phyloP scores from a whole-genome alignment of 2,329 filamentous ascomycete genomes.

The Lasiodiplodia theobromae region DNA sequence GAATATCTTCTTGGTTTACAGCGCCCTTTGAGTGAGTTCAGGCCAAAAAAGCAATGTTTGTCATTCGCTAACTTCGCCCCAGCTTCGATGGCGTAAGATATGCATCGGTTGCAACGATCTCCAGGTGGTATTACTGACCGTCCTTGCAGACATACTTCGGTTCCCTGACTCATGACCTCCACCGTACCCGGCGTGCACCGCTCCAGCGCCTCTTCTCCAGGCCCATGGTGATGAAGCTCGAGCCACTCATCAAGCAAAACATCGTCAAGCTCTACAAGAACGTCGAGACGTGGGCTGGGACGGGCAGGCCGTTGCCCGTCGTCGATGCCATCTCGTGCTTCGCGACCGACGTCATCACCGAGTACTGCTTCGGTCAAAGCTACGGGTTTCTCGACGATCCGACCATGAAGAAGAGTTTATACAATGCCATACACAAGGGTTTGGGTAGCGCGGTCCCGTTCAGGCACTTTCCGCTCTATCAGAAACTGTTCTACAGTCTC shows the following conservation, averaged over 20 bases:
- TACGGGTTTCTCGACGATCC: constrained; percentile 33
- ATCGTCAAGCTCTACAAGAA: constrained; percentile 29
- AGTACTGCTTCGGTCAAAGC: constrained; percentile 34
- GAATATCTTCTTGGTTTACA: constrained; percentile 25
- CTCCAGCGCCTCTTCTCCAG: constrained; percentile 31
- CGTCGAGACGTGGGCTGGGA: constrained; percentile 30
- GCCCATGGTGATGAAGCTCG: constrained; percentile 29
- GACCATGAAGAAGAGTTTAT: constrained; percentile 32
- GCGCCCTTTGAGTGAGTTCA: constrained; percentile 8
- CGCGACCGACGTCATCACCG: constrained; percentile 35
- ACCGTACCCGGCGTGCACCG: constrained; percentile 35
- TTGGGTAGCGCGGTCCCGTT: not conserved
- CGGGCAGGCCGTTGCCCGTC: constrained; percentile 28
- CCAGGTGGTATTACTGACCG: not conserved
- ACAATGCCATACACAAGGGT: constrained; percentile 31
- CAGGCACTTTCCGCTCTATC: constrained; percentile 17
- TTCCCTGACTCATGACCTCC: constrained; percentile 31
- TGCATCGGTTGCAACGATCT: not conserved
- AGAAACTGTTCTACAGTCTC: not conserved
- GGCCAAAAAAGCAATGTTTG: not conserved
- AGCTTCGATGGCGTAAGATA: not conserved
- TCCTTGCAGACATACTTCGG: constrained; percentile 18
- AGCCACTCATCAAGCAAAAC: constrained; percentile 30
- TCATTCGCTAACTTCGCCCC: not conserved
- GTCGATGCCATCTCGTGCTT: constrained; percentile 32